These are phyloP conservation scores for Trametopsis cervina DNA, from an alignment of 768 basidiomycete genomes.

Conservation along the genomic window DNA sequence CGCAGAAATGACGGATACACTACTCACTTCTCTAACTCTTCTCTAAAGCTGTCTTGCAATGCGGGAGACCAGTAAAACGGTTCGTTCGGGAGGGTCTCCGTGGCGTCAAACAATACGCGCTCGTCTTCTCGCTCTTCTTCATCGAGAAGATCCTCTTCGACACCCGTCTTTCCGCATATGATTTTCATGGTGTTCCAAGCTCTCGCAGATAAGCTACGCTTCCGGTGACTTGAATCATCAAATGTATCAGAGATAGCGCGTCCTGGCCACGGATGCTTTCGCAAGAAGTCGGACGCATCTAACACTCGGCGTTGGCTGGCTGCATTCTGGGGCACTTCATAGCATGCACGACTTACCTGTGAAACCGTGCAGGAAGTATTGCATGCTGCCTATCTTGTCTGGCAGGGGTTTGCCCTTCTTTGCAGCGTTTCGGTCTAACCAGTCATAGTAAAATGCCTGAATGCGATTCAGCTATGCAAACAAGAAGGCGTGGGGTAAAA, in stretches of 20 bases:
- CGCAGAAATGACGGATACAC: background rate
- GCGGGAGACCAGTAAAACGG: slow-evolving; percentile 80
- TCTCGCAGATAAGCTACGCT: slow-evolving; percentile 60
- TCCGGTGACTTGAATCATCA: slow-evolving; percentile 76
- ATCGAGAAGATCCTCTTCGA: slow-evolving; percentile 61
- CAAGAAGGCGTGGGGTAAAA: too few relatives aligned
- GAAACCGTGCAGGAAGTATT: slow-evolving; percentile 81
- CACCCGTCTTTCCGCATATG: slow-evolving; percentile 80
- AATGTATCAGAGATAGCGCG: slow-evolving; percentile 80
- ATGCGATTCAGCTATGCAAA: background rate
- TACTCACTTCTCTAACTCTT: slow-evolving; percentile 81
- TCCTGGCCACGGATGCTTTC: slow-evolving; percentile 84
- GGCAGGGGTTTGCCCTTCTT: slow-evolving; percentile 82
- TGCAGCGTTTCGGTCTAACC: slow-evolving; percentile 74
- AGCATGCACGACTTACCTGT: slow-evolving; percentile 38
- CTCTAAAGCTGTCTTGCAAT: slow-evolving; percentile 76
- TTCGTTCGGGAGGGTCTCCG: slow-evolving; percentile 47
- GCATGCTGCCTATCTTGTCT: slow-evolving; percentile 88
- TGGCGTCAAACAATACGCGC: slow-evolving; percentile 57
- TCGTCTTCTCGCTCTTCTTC: slow-evolving; percentile 73
- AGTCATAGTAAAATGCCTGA: slow-evolving; percentile 89
- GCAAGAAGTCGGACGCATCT: slow-evolving; percentile 87
- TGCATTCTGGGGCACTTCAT: too few relatives aligned
- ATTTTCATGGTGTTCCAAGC: slow-evolving; percentile 64
- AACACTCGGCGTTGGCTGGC: background rate